Evolutionary conservation across 2,329 filamentous ascomycete genomes (phyloP).

Genomic region (Orbilia blumenaviensis): DNA sequence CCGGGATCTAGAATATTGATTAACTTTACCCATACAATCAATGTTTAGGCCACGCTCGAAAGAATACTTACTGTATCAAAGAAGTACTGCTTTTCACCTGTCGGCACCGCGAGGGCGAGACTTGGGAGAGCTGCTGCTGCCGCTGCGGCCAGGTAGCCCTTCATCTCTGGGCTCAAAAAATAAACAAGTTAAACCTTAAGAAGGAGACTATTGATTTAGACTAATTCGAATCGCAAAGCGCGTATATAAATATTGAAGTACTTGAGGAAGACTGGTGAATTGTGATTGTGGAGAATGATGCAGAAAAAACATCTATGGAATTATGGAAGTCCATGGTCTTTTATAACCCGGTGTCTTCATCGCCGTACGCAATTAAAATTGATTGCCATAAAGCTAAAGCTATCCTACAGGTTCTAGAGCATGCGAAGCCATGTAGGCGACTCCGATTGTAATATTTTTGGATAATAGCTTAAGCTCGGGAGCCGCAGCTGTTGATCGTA

Average conservation of each 20-base stretch:
- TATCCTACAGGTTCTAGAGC: neutral
- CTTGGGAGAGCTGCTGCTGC: constrained; percentile 13
- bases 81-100: constrained; percentile 29
- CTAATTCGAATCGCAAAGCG: neutral
- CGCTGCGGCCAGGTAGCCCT: constrained; percentile 1
- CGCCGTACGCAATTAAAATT: too few species aligned
- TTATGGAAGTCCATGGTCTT: neutral
- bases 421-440: neutral
- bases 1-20: constrained; percentile 62
- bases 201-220: neutral
- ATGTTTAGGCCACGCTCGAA: too few species aligned
- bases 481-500: constrained; percentile 35
- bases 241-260: neutral
- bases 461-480: neutral
- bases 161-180: neutral
- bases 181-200: neutral
- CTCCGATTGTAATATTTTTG: neutral
- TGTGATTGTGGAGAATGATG: too few species aligned
- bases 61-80: constrained; percentile 35
- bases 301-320: too few species aligned
- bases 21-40: too few species aligned
- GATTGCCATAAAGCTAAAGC: neutral
- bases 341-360: too few species aligned
- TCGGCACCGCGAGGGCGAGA: constrained; percentile 14
- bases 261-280: too few species aligned